These are phyloP conservation scores for Ogataea haglerorum DNA, from an alignment of 805 yeast species.

Conservation along the genomic window DNA sequence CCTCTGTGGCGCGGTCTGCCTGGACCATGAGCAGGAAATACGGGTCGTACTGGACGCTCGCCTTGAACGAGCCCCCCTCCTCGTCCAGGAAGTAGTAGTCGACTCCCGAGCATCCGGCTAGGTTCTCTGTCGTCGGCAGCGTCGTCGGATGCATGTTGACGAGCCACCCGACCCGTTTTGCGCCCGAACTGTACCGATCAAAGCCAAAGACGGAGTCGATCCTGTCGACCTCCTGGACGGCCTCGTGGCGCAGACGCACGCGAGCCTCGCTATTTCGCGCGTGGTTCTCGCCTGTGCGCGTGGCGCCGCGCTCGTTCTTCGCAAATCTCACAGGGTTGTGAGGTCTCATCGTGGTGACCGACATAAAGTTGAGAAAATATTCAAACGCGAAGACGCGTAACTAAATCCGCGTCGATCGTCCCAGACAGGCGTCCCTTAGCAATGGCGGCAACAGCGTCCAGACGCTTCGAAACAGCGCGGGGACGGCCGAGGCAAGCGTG, in stretches of 20 bases:
- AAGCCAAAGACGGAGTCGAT: constrained; percentile 88
- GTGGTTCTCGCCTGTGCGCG: constrained; percentile 2
- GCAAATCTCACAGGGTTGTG: constrained; percentile 8
- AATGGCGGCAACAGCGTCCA: background rate
- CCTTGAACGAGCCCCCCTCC: constrained; percentile 94
- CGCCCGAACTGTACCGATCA: constrained; percentile 69
- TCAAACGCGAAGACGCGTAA: constrained; percentile 11
- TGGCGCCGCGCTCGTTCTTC: constrained; percentile 8
- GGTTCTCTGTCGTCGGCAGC: constrained; percentile 52
- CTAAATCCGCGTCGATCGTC: constrained; percentile 7
- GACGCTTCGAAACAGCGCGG: background rate
- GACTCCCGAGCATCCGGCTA: constrained; percentile 80
- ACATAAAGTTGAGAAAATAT: constrained; percentile 8
- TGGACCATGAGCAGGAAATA: constrained; percentile 72
- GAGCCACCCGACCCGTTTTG: constrained; percentile 81
- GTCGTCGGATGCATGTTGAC: constrained; percentile 90
- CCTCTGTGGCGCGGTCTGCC: constrained; percentile 63
- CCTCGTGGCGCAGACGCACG: constrained; percentile 41
- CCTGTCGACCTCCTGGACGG: constrained; percentile 58
- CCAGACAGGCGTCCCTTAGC: background rate
- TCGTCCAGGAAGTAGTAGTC: constrained; percentile 93
- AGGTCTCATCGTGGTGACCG: constrained; percentile 9
- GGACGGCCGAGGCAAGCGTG: background rate
- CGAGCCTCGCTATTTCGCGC: constrained; percentile 10
- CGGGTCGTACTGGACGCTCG: constrained; percentile 80